These are phyloP conservation scores for Letharia columbiana DNA, from an alignment of 495 filamentous ascomycete species.

Conservation along the genomic window DNA sequence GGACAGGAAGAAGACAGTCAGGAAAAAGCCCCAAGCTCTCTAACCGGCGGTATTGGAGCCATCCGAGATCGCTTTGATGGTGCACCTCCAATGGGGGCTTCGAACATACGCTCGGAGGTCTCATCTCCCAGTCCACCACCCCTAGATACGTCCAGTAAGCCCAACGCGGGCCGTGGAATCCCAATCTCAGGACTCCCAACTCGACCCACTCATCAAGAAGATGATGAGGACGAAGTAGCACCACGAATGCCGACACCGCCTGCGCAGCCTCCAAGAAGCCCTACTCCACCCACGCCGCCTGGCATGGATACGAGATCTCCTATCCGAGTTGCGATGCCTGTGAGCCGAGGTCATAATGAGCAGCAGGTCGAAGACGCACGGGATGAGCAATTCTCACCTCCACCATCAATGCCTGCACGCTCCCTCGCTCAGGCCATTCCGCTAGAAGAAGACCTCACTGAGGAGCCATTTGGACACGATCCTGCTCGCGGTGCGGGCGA, in stretches of 20 bases:
- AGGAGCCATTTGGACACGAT: constrained; percentile 53
- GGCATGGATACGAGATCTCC: constrained; percentile 55
- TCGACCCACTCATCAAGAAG: constrained; percentile 42
- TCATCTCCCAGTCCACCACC: constrained; percentile 52
- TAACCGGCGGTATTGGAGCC: constrained; percentile 53
- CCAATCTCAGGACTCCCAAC: constrained; percentile 67
- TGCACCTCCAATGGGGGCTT: constrained; percentile 55
- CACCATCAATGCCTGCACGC: constrained; percentile 45
- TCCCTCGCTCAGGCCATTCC: constrained; percentile 53
- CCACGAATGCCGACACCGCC: constrained; percentile 46
- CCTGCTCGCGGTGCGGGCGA: constrained; percentile 54
- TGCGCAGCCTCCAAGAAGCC: constrained; percentile 49
- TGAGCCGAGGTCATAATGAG: constrained; percentile 54
- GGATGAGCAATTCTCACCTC: constrained; percentile 42
- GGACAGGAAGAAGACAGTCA: constrained; percentile 45
- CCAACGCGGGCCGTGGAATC: constrained; percentile 48
- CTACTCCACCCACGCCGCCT: constrained; percentile 49
- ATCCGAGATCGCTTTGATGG: constrained; percentile 72
- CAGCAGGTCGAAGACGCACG: constrained; percentile 42
- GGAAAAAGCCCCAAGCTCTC: constrained; percentile 42
- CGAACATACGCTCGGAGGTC: constrained; percentile 38
- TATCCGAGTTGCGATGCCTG: constrained; percentile 79
- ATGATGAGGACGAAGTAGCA: constrained; percentile 45
- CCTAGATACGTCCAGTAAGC: constrained; percentile 52
- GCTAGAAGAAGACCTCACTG: constrained; percentile 53